Evolutionary conservation across 2,329 filamentous ascomycete species (phyloP).

Genomic region (Nemania diffusa): DNA sequence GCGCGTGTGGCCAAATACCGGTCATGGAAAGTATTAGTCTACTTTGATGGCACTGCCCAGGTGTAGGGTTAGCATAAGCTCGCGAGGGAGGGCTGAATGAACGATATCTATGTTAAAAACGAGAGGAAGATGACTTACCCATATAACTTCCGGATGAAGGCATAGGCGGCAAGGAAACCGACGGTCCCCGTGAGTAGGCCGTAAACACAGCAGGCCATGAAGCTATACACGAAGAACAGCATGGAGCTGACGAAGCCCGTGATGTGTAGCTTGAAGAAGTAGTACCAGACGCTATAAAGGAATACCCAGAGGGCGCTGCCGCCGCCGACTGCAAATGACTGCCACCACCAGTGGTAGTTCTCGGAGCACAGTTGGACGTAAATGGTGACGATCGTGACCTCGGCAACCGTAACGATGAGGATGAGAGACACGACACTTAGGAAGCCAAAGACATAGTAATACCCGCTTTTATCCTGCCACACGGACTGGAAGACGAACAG

Average conservation of each 20-base stretch:
- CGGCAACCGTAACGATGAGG: constrained; percentile 79
- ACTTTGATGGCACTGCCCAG: constrained; percentile 61
- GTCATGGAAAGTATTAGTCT: constrained; percentile 50
- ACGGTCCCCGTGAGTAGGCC: constrained; percentile 84
- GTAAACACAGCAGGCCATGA: constrained; percentile 83
- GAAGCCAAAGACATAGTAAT: constrained; percentile 93
- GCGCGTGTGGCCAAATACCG: constrained; percentile 24
- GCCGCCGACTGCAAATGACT: constrained; percentile 82
- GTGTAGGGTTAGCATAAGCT: constrained; percentile 30
- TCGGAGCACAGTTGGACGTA: constrained; percentile 86
- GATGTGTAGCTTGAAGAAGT: constrained; percentile 81
- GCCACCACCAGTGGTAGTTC: constrained; percentile 95
- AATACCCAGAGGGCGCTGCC: constrained; percentile 85
- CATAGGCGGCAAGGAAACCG: constrained; percentile 84
- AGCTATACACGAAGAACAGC: constrained; percentile 87
- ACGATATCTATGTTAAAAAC: not conserved
- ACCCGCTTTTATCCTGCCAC: constrained; percentile 91
- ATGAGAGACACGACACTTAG: constrained; percentile 78
- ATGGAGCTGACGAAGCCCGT: constrained; percentile 80
- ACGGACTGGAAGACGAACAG: constrained; percentile 87
- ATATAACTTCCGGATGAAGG: constrained; percentile 86
- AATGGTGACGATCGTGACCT: constrained; percentile 84
- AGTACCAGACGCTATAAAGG: constrained; percentile 85
- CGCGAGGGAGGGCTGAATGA: not conserved
- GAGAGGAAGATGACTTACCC: constrained; percentile 60